Conservation (phyloP, 2,329 filamentous ascomycete genomes). For the Fusarium scirpi region DNA sequence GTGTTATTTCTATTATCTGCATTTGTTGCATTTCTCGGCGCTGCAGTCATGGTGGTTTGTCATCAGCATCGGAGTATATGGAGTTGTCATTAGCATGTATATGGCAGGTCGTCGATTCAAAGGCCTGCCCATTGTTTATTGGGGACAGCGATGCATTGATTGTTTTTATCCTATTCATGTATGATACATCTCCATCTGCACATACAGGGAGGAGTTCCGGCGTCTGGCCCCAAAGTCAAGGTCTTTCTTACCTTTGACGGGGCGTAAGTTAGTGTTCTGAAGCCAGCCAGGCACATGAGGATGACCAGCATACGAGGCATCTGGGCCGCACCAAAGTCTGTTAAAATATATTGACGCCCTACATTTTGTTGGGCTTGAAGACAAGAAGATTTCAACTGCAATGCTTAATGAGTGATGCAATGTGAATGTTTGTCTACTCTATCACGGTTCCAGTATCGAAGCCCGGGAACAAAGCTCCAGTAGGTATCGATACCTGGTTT, state of each 20-base stretch:
- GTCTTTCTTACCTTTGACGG: conserved; percentile 5
- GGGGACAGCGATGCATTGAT: conserved; percentile 18
- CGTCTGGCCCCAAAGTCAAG: conserved; percentile 9
- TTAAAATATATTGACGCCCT: conserved; percentile 27
- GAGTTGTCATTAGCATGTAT: conserved; percentile 35
- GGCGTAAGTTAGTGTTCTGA: conserved; percentile 20
- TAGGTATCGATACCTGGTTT: conserved; percentile 4
- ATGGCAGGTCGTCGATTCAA: conserved; percentile 20
- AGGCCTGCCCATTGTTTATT: conserved; percentile 16
- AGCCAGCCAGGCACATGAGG: conserved; percentile 13
- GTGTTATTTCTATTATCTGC: conserved; percentile 16
- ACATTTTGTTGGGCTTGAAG: conserved; percentile 26
- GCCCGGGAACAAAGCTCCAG: neutral
- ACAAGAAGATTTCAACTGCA: neutral
- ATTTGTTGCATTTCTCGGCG: conserved; percentile 37
- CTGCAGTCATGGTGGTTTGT: conserved; percentile 31
- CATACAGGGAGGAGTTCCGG: conserved; percentile 37
- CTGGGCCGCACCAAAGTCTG: conserved; percentile 20
- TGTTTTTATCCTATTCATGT: conserved; percentile 22
- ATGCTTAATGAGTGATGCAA: neutral
- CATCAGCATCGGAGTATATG: conserved; percentile 27
- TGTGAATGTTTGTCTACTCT: neutral
- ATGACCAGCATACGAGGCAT: conserved; percentile 25
- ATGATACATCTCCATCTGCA: conserved; percentile 33
- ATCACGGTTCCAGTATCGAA: neutral